phyloP scores from a whole-genome alignment of 78 protist species.

The Monosiga brevicollis region DNA sequence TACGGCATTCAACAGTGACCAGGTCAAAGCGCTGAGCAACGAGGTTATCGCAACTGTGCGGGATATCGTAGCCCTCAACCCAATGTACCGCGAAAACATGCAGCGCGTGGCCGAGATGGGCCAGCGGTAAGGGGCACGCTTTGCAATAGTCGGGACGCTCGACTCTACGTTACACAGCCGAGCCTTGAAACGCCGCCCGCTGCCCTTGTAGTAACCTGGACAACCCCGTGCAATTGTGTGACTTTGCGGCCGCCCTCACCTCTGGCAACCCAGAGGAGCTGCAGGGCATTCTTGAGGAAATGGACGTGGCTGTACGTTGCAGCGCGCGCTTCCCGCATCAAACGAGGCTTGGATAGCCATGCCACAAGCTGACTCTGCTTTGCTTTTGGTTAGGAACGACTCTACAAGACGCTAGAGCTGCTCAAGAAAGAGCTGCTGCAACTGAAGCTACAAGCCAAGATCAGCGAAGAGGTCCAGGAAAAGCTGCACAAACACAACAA shows the following conservation, averaged over 20 bases:
- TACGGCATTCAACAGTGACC: neutral
- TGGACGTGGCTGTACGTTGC: constrained; percentile 8
- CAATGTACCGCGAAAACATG: no score
- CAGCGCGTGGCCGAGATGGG: no score
- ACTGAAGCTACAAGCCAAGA: neutral
- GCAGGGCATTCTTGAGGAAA: constrained; percentile 10
- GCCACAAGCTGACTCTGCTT: neutral
- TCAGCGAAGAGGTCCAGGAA: neutral
- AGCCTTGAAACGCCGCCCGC: neutral
- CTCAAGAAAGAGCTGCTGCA: neutral
- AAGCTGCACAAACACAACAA: neutral
- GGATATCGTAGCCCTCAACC: no score
- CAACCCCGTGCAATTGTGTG: neutral
- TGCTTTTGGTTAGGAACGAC: neutral
- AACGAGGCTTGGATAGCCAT: neutral
- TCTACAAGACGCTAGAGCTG: neutral
- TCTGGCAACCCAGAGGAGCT: constrained; percentile 22
- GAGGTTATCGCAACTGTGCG: neutral
- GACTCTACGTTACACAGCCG: neutral
- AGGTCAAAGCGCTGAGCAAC: no score
- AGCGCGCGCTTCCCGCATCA: neutral
- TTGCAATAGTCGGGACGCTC: neutral
- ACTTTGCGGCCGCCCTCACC: constrained; percentile 26
- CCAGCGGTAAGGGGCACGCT: no score
- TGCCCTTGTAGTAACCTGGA: neutral